These are phyloP conservation scores for Malus hybrid DNA, from an alignment of 331 rosid genomes.

Conservation along the genomic window DNA sequence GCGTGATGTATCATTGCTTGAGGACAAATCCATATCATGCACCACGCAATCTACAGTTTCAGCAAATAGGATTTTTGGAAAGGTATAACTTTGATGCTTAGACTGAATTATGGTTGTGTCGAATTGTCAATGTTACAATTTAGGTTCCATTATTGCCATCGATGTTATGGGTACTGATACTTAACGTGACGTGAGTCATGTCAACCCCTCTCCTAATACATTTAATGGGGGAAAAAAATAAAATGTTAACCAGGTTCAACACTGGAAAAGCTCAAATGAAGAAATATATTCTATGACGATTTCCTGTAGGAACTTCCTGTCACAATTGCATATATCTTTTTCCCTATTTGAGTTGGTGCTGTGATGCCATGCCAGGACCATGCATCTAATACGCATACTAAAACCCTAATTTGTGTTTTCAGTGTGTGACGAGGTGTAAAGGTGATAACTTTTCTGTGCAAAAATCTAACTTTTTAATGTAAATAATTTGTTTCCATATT, in stretches of 20 bases:
- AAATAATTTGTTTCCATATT: not conserved
- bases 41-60: constrained; percentile 18
- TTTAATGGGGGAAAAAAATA: not conserved
- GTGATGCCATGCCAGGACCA: not conserved
- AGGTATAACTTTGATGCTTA: constrained; percentile 34
- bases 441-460: not conserved
- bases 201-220: not conserved
- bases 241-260: not conserved
- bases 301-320: not conserved
- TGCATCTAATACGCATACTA: not conserved
- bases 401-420: not conserved
- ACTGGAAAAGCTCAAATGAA: not conserved
- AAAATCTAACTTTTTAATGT: not conserved
- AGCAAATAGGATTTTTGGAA: constrained; percentile 24
- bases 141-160: not conserved
- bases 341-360: not conserved
- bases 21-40: constrained; percentile 16
- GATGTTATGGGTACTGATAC: not conserved
- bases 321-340: not conserved
- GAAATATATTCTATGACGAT: not conserved
- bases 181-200: not conserved
- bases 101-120: not conserved
- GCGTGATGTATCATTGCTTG: constrained; percentile 25
- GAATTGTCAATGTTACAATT: not conserved
- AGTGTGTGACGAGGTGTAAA: not conserved